Evolutionary conservation across 306 rosid genomes (phyloP).

Genomic region (Quercus berberidifolia): DNA sequence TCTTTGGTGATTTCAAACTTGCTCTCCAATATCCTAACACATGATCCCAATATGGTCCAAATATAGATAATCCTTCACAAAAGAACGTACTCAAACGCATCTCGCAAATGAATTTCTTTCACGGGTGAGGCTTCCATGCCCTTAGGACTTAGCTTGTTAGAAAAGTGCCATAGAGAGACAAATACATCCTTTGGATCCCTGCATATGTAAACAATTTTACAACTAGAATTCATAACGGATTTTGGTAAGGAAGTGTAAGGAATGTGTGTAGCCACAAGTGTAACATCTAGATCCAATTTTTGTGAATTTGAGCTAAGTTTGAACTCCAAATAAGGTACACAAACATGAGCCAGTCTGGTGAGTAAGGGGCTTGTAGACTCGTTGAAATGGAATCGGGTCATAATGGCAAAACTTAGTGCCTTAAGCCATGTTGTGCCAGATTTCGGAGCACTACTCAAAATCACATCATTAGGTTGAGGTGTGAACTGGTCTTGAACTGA

Average conservation of each 20-base stretch:
- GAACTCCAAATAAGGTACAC: not conserved
- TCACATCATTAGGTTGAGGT: not conserved
- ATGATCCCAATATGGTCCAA: conserved; percentile 20
- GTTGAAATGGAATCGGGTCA: not conserved
- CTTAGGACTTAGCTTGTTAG: not conserved
- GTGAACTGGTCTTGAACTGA: not conserved
- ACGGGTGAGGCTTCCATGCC: not conserved
- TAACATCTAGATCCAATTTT: too few relatives aligned
- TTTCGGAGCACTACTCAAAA: too few relatives aligned
- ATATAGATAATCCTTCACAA: conserved; percentile 4
- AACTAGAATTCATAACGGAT: not conserved
- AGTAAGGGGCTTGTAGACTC: not conserved
- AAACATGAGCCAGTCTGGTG: not conserved
- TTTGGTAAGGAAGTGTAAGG: not conserved
- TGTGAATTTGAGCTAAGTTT: too few relatives aligned
- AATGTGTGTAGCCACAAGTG: not conserved
- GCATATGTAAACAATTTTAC: not conserved
- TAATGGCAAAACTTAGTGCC: not conserved
- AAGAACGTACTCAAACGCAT: conserved; percentile 8
- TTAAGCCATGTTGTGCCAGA: not conserved
- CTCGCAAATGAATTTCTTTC: not conserved
- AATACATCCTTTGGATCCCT: not conserved
- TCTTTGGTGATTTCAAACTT: conserved; percentile 13
- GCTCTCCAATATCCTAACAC: conserved; percentile 13
- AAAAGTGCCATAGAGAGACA: not conserved